These are phyloP conservation scores for Saccharomycopsis microspora DNA, from an alignment of 805 yeast genomes.

Conservation along the genomic window DNA sequence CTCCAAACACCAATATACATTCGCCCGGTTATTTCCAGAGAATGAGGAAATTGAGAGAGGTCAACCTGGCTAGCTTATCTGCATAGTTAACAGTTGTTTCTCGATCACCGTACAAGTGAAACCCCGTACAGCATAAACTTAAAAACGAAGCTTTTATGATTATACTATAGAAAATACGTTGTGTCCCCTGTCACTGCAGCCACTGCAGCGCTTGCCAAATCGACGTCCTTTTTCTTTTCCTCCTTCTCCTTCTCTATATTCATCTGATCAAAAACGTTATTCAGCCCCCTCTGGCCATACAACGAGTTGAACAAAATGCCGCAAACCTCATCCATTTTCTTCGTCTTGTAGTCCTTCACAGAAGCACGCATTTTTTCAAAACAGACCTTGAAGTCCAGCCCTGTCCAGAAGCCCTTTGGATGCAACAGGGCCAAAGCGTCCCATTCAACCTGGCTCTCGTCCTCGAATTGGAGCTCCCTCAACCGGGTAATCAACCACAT, in stretches of 20 bases:
- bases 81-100: too few relatives aligned
- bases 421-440: constrained; percentile 37
- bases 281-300: background rate
- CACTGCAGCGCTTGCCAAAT: constrained; percentile 4
- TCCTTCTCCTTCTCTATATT: constrained; percentile 1
- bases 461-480: constrained; percentile 25
- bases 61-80: too few relatives aligned
- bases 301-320: constrained; percentile 18
- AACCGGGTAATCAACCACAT: constrained; percentile 38
- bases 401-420: constrained; percentile 39
- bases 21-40: too few relatives aligned
- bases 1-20: too few relatives aligned
- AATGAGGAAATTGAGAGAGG: too few relatives aligned
- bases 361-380: constrained; percentile 48
- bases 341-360: constrained; percentile 36
- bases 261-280: background rate
- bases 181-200: background rate
- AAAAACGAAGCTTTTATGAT: too few relatives aligned
- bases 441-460: constrained; percentile 41
- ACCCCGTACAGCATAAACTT: too few relatives aligned
- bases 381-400: constrained; percentile 47
- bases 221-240: constrained; percentile 2
- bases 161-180: too few relatives aligned
- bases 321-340: constrained; percentile 24
- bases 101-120: too few relatives aligned